Evolutionary conservation across 2,329 filamentous ascomycete species (phyloP).

Genomic region (Fusarium aywerte): DNA sequence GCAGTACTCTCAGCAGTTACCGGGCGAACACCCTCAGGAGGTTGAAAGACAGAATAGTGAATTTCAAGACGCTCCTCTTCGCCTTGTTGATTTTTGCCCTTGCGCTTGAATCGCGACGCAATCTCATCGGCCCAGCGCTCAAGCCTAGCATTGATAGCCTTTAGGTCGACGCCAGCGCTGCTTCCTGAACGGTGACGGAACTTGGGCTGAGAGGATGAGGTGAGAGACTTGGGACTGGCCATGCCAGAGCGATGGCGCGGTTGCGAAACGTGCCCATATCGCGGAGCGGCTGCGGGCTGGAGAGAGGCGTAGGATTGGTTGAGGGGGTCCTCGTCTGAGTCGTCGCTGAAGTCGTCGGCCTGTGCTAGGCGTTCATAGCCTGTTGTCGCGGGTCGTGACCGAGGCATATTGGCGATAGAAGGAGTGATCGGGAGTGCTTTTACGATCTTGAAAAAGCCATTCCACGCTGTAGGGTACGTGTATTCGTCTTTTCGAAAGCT

Average conservation of each 20-base stretch:
- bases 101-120: constrained; percentile 94
- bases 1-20: constrained; percentile 80
- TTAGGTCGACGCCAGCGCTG: constrained; percentile 94
- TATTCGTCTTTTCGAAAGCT: neutral
- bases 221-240: constrained; percentile 62
- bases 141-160: constrained; percentile 94
- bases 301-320: constrained; percentile 65
- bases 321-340: constrained; percentile 73
- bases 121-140: constrained; percentile 99
- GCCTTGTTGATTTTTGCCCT: constrained; percentile 74
- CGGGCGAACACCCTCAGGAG: constrained; percentile 87
- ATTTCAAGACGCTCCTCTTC: constrained; percentile 94
- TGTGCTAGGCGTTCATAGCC: constrained; percentile 88
- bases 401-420: constrained; percentile 64
- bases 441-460: constrained; percentile 32
- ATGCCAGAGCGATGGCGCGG: constrained; percentile 70
- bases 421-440: constrained; percentile 5
- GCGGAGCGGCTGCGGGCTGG: constrained; percentile 67
- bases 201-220: constrained; percentile 51
- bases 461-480: constrained; percentile 4
- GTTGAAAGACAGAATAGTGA: constrained; percentile 95
- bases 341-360: constrained; percentile 79
- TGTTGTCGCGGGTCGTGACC: constrained; percentile 75
- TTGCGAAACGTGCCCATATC: constrained; percentile 72
- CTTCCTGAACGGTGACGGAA: constrained; percentile 65